A percentile compares a stretch with the other conserved stretches of the same genome.
These are phyloP conservation scores for Sporothrix phasma DNA, from an alignment of 2,329 filamentous ascomycete species.

Conservation along the genomic window DNA sequence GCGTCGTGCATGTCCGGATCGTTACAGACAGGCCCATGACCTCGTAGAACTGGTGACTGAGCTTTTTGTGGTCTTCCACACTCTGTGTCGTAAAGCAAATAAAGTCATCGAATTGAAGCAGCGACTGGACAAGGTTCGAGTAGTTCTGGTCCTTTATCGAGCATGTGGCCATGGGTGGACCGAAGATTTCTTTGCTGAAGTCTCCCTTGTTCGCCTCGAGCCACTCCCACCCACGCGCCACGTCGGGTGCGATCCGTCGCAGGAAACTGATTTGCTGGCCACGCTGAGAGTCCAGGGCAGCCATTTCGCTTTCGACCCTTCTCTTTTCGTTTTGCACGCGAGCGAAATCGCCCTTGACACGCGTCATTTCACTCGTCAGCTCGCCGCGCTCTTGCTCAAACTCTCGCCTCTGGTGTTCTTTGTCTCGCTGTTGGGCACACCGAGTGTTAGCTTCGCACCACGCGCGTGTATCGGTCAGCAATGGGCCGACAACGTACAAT, in stretches of 20 bases:
- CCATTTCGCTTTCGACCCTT: slow-evolving; percentile 29
- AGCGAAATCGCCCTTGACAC: slow-evolving; percentile 9
- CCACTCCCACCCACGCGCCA: slow-evolving; percentile 69
- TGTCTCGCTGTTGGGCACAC: slow-evolving; percentile 40
- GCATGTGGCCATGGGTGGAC: slow-evolving; percentile 71
- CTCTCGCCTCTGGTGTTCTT: slow-evolving; percentile 48
- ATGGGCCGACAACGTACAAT: slow-evolving; percentile 45
- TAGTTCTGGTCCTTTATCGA: slow-evolving; percentile 65
- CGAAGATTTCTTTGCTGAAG: slow-evolving; percentile 70
- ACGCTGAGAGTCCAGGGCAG: slow-evolving; percentile 56
- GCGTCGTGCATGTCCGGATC: slow-evolving; percentile 52
- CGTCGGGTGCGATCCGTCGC: slow-evolving; percentile 49
- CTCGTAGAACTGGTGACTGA: slow-evolving; percentile 56
- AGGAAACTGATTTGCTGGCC: slow-evolving; percentile 66
- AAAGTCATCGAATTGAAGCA: slow-evolving; percentile 43
- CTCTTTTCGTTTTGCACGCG: slow-evolving; percentile 14
- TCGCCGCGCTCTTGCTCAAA: slow-evolving; percentile 35
- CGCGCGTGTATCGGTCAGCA: no score
- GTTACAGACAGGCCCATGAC: slow-evolving; percentile 59
- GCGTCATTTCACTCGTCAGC: slow-evolving; percentile 20
- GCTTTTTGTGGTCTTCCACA: slow-evolving; percentile 59
- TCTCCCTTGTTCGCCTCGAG: slow-evolving; percentile 57
- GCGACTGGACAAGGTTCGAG: slow-evolving; percentile 43
- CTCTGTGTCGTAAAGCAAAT: slow-evolving; percentile 69
- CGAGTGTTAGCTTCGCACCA: slow-evolving; percentile 15